These are phyloP conservation scores for Chaetothyriales sp. DNA, from an alignment of 2,329 filamentous ascomycete genomes.

Conservation along the genomic window DNA sequence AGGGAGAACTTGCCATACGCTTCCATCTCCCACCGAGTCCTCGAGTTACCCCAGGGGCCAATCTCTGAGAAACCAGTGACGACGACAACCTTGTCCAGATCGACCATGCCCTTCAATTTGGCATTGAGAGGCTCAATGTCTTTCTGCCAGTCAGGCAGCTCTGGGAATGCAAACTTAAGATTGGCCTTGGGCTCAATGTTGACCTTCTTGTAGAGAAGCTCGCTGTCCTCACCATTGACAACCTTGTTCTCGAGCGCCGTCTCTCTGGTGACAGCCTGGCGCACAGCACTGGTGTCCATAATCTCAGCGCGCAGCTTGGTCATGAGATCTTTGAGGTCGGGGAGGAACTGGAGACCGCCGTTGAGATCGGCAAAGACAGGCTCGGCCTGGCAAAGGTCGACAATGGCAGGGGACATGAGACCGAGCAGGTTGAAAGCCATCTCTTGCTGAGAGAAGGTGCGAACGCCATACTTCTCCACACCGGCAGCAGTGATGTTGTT, in stretches of 20 bases:
- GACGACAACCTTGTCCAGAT: slow-evolving; percentile 94
- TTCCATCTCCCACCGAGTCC: slow-evolving; percentile 99
- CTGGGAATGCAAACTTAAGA: slow-evolving; percentile 93
- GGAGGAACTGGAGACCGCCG: slow-evolving; percentile 92
- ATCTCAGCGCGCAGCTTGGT: slow-evolving; percentile 84
- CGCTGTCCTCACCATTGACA: slow-evolving; percentile 83
- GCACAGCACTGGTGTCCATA: slow-evolving; percentile 86
- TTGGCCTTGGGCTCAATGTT: slow-evolving; percentile 87
- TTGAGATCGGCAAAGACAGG: slow-evolving; percentile 96
- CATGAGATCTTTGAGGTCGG: slow-evolving; percentile 88
- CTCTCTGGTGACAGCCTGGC: slow-evolving; percentile 87
- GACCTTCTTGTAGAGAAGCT: slow-evolving; percentile 88
- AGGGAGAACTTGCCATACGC: slow-evolving; percentile 91
- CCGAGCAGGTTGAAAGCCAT: slow-evolving; percentile 98
- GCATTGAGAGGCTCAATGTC: slow-evolving; percentile 81
- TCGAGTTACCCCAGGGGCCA: slow-evolving; percentile 97
- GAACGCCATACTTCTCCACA: slow-evolving; percentile 88
- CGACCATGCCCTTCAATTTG: slow-evolving; percentile 91
- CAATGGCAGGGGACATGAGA: slow-evolving; percentile 84
- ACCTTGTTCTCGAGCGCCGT: slow-evolving; percentile 93
- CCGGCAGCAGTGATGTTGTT: slow-evolving; percentile 97
- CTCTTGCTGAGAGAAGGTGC: slow-evolving; percentile 96
- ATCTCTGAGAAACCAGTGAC: slow-evolving; percentile 94
- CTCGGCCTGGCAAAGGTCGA: slow-evolving; percentile 87
- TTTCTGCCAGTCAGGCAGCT: slow-evolving; percentile 75